Evolutionary conservation across 257 asterid genomes (phyloP).

Genomic region (Jaltomata sinuosa): DNA sequence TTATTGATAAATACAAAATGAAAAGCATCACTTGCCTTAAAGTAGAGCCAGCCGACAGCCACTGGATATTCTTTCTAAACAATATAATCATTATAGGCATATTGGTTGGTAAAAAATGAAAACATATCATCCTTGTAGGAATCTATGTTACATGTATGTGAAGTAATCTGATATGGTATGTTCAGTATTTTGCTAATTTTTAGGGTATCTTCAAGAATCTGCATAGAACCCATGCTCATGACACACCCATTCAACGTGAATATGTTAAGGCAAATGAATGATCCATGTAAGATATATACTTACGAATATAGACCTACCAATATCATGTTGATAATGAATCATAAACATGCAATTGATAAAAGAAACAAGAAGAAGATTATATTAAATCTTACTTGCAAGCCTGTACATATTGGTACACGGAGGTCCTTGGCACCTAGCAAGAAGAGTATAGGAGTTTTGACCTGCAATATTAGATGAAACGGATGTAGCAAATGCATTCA

Average conservation of each 20-base stretch:
- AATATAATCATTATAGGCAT: too few species aligned
- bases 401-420: conserved; percentile 77
- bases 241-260: neutral
- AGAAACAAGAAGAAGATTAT: neutral
- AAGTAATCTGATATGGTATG: too few species aligned
- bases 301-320: neutral
- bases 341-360: neutral
- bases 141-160: too few species aligned
- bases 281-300: neutral
- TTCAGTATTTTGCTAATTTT: too few species aligned
- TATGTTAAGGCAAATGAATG: neutral
- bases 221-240: too few species aligned
- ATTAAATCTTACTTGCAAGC: conserved; percentile 60
- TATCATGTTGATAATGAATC: neutral
- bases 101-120: too few species aligned
- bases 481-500: neutral
- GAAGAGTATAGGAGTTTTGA: conserved; percentile 72
- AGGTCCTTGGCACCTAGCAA: conserved; percentile 88
- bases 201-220: too few species aligned
- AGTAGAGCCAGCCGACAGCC: too few species aligned
- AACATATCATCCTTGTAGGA: too few species aligned
- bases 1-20: neutral
- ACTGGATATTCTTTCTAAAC: too few species aligned
- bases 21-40: too few species aligned
- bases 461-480: conserved; percentile 33